Base-by-base conservation (phyloP, 1,284 basidiomycete species). In the Ustilago shanxiensis region DNA sequence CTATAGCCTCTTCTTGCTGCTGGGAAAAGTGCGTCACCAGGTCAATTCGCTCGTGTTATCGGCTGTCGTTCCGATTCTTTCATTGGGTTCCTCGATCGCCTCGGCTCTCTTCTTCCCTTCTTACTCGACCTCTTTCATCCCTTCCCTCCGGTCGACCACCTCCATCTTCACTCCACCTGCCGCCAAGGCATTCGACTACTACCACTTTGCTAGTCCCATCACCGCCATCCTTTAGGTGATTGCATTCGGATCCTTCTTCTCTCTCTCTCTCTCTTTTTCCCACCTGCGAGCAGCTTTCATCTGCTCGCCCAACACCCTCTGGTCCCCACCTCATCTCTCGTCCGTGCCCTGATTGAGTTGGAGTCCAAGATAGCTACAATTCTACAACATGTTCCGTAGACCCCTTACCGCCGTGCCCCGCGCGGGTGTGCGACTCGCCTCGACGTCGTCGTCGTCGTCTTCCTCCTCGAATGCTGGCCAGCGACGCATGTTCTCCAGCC, bases 361-460 rank as follows among this genome's bases (percentile, higher is more conserved):
- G 47, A 61, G 51, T 50, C 49, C 24, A 37, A 39, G 22, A 44
- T 54, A 54, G 49, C 54, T 50, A 52, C 49, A 20, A 18, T 14
- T 37, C 2, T 2, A 9, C 53, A 54, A 24, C 44, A 77, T 77
- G 75, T 77, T 77, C 61, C 71, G 71, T 54, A 66, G 71, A 56
- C 66, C 66, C 18, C 50, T 77, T 29, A 54, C 64, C 51, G 22
- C 52, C 24, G 60, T 60, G 26, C 67, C 66, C 24, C 63, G 75
- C 35, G 65, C 71, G 5, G 64, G 71, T 28, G 70, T 74, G 64
- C 71, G 75, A 47, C 51, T 65, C 26, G 75, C 75, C 22, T 77
- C 75, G 14, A 65, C 71, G 31, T 73, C 75, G 6, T 69, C 75
- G 6, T 69, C 73, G 11, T 52, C 72, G 2, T 64, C 66, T 14